phyloP scores from a whole-genome alignment of 768 basidiomycete genomes.

The Leccinum ochraceum region DNA sequence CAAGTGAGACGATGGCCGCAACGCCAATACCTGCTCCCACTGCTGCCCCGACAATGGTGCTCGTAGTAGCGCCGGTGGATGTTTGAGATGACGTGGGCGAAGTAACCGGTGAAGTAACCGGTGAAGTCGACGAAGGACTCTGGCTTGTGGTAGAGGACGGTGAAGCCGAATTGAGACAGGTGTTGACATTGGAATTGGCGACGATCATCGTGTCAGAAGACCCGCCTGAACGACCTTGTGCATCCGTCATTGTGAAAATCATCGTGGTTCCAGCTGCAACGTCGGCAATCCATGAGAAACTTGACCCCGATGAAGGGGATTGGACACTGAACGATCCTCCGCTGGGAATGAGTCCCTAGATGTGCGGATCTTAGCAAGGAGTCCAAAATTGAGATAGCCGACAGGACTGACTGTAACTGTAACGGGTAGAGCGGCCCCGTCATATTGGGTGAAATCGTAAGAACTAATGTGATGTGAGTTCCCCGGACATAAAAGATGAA shows the following conservation, averaged over 20 bases:
- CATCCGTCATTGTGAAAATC: conserved; percentile 57
- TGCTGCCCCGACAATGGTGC: conserved; percentile 49
- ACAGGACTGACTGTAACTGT: conserved; percentile 48
- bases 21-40: conserved; percentile 55
- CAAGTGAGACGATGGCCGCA: conserved; percentile 51
- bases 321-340: conserved; percentile 51
- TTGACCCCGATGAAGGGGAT: conserved; percentile 37
- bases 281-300: conserved; percentile 57
- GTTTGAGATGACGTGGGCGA: conserved; percentile 24
- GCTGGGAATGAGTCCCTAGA: conserved; percentile 62
- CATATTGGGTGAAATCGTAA: conserved; percentile 48
- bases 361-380: background rate
- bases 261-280: conserved; percentile 58
- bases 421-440: conserved; percentile 50
- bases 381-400: background rate
- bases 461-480: conserved; percentile 36
- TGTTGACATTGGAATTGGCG: conserved; percentile 44
- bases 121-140: conserved; percentile 25
- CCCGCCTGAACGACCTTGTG: conserved; percentile 54
- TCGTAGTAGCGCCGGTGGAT: conserved; percentile 37
- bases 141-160: conserved; percentile 50
- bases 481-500: background rate
- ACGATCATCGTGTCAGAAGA: conserved; percentile 55
- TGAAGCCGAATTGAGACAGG: conserved; percentile 54
- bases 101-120: conserved; percentile 9